Evolutionary conservation across 257 asterid species (phyloP).

Genomic region (Jacaranda copaia): DNA sequence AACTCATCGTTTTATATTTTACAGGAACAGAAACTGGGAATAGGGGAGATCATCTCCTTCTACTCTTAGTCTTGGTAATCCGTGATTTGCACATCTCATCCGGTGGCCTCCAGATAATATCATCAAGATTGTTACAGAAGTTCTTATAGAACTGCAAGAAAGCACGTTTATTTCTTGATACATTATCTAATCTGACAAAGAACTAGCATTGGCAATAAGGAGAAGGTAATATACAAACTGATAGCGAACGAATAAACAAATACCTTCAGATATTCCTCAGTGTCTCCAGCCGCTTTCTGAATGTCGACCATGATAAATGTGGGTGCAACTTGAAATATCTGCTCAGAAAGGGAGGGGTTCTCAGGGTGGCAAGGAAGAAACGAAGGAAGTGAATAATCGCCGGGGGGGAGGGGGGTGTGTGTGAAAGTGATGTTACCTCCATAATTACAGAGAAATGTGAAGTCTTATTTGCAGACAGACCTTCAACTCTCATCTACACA

Average conservation of each 20-base stretch:
- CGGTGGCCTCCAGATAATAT: conserved; percentile 84
- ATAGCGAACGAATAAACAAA: not conserved
- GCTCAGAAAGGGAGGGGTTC: conserved; percentile 32
- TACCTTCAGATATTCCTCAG: conserved; percentile 73
- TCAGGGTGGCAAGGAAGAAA: conserved; percentile 14
- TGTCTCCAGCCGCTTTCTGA: conserved; percentile 92
- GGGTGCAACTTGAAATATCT: conserved; percentile 91
- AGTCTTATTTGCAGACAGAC: conserved; percentile 75
- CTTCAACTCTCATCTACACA: conserved; percentile 94
- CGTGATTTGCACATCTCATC: conserved; percentile 69
- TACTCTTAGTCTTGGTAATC: conserved; percentile 56
- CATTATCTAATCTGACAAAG: not conserved
- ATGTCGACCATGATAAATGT: conserved; percentile 94
- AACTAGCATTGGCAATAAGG: not conserved
- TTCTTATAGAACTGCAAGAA: conserved; percentile 82
- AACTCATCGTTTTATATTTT: not conserved
- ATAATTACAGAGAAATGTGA: conserved; percentile 89
- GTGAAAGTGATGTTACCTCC: conserved; percentile 68
- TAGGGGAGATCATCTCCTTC: conserved; percentile 49
- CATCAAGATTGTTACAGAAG: conserved; percentile 89
- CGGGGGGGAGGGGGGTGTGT: no score
- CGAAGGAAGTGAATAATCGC: not conserved
- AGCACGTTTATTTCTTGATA: not conserved
- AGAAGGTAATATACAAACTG: not conserved
- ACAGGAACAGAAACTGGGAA: conserved; percentile 20